phyloP scores from a whole-genome alignment of 2,329 filamentous ascomycete genomes.

The Thielaviopsis euricoi region DNA sequence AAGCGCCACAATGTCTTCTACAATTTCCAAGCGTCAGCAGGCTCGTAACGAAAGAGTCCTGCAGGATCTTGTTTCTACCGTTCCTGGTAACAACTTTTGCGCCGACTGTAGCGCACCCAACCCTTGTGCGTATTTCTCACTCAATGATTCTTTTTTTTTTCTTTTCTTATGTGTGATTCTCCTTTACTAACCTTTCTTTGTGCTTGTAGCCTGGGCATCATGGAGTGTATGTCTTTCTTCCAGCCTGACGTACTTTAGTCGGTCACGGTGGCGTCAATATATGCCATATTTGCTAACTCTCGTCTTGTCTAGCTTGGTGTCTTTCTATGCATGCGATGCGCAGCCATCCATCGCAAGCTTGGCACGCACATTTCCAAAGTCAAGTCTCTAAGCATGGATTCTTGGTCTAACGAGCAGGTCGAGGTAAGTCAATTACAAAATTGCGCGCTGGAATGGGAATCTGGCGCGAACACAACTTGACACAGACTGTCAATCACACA shows the following conservation, averaged over 20 bases:
- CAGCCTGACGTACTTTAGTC: background rate
- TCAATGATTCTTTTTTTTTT: too few species aligned
- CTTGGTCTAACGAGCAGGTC: conserved; percentile 88
- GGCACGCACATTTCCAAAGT: conserved; percentile 97
- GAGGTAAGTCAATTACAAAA: conserved; percentile 45
- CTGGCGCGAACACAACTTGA: background rate
- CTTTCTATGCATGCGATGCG: conserved; percentile 96
- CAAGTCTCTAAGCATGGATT: conserved; percentile 97
- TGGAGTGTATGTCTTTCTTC: conserved; percentile 58
- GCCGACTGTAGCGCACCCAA: conserved; percentile 86
- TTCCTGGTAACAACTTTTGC: conserved; percentile 83
- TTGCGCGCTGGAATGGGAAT: background rate
- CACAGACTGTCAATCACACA: background rate
- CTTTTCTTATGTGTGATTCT: background rate
- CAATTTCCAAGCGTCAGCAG: conserved; percentile 65
- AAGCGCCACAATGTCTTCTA: conserved; percentile 8
- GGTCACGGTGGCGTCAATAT: background rate
- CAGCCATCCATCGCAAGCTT: conserved; percentile 83
- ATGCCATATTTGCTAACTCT: background rate
- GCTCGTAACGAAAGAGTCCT: conserved; percentile 87
- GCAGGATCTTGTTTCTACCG: conserved; percentile 68
- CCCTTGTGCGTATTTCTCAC: conserved; percentile 48
- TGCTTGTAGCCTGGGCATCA: conserved; percentile 66
- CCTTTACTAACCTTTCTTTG: conserved; percentile 10
- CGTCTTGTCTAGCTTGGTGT: conserved; percentile 55